Percentiles rank a stretch among this genome's conserved stretches.
Conservation (phyloP, 2,329 filamentous ascomycete species). For the Phoma sp. region DNA sequence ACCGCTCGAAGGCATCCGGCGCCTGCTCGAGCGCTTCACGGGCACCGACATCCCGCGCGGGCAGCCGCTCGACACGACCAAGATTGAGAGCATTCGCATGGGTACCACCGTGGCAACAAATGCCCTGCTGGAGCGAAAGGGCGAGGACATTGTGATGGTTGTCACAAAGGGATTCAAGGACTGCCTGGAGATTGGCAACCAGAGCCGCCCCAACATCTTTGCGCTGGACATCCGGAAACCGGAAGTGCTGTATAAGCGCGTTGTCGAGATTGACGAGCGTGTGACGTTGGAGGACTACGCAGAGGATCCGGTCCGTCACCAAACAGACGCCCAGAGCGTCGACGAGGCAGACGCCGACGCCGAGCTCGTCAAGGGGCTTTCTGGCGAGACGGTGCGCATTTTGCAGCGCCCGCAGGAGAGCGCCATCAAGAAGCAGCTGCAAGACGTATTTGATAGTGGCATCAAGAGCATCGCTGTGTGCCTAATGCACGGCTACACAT, state of each 20-base stretch:
- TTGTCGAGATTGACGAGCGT: constrained; percentile 89
- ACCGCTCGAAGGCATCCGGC: constrained; percentile 87
- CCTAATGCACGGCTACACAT: constrained; percentile 92
- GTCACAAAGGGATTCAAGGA: constrained; percentile 89
- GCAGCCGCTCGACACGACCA: constrained; percentile 77
- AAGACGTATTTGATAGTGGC: constrained; percentile 72
- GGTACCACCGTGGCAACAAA: constrained; percentile 95
- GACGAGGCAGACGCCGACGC: constrained; percentile 54
- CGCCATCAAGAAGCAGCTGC: constrained; percentile 66
- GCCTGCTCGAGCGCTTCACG: constrained; percentile 81
- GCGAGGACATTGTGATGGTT: constrained; percentile 85
- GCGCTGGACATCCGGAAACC: constrained; percentile 87
- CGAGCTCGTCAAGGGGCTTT: constrained; percentile 73
- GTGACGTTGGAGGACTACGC: constrained; percentile 93
- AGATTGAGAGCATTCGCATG: constrained; percentile 93
- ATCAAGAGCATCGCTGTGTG: constrained; percentile 87
- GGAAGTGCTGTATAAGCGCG: constrained; percentile 82
- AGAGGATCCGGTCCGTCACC: constrained; percentile 76
- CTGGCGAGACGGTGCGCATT: constrained; percentile 77
- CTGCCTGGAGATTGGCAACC: constrained; percentile 88
- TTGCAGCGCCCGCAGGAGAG: constrained; percentile 67
- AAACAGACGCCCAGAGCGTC: constrained; percentile 63
- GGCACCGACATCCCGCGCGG: constrained; percentile 79
- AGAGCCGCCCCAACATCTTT: constrained; percentile 88
- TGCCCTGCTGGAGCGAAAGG: constrained; percentile 87